Conservation (phyloP, 2,329 filamentous ascomycete genomes). For the Alternaria postmessia region DNA sequence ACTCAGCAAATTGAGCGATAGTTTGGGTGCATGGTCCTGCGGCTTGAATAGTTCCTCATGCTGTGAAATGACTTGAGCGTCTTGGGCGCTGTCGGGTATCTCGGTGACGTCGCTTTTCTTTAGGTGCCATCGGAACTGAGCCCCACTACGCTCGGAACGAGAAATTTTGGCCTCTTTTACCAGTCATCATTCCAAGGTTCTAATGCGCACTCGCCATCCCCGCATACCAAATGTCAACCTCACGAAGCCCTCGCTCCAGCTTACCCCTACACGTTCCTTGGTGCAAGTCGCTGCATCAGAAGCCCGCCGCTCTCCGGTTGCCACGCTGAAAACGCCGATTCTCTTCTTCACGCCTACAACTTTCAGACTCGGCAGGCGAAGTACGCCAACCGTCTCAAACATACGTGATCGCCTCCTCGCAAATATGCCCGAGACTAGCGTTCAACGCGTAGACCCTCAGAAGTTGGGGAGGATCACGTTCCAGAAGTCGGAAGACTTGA, state of each 20-base stretch:
- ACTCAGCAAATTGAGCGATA: not conserved
- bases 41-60: not conserved
- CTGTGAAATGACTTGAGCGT: not conserved
- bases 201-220: constrained; percentile 42
- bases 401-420: constrained; percentile 7
- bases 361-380: not conserved
- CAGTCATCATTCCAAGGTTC: constrained; percentile 32
- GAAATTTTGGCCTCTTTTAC: constrained; percentile 36
- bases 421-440: constrained; percentile 47
- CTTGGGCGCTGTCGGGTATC: not conserved
- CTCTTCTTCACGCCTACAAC: constrained; percentile 5
- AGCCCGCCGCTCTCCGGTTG: constrained; percentile 18
- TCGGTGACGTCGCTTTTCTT: constrained; percentile 28
- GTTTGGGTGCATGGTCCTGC: not conserved
- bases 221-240: constrained; percentile 47
- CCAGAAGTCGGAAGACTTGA: constrained; percentile 41
- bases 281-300: constrained; percentile 36
- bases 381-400: not conserved
- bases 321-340: constrained; percentile 35
- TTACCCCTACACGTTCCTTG: constrained; percentile 30
- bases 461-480: constrained; percentile 51
- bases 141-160: constrained; percentile 25
- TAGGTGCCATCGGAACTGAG: constrained; percentile 29
- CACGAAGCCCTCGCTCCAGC: constrained; percentile 19
- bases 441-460: constrained; percentile 50